Conservation (phyloP, 164 flowering plant genomes). For the Warburgia ugandensis region DNA sequence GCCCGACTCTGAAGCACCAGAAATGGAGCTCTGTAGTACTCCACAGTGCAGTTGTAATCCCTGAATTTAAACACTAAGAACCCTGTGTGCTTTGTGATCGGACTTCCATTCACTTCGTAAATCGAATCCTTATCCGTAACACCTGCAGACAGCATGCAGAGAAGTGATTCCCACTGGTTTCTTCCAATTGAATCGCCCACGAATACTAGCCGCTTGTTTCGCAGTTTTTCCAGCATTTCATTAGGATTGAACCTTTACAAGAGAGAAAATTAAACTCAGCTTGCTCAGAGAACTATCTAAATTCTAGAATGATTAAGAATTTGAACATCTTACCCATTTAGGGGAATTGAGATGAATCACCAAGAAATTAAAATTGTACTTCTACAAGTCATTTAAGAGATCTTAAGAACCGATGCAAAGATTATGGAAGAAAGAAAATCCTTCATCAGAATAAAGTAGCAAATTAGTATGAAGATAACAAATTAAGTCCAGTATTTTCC, state of each 20-base stretch:
- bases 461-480: no score
- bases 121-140: conserved; percentile 51
- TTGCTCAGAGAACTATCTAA: background rate
- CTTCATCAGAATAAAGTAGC: no score
- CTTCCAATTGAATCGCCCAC: conserved; percentile 98
- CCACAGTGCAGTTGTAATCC: conserved; percentile 88
- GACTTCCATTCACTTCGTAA: conserved; percentile 89
- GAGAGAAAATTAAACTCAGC: background rate
- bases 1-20: conserved; percentile 78
- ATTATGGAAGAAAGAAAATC: no score
- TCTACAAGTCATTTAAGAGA: no score
- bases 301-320: background rate
- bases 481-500: no score
- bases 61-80: conserved; percentile 69
- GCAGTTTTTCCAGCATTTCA: conserved; percentile 66
- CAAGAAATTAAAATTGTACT: no score
- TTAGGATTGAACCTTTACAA: conserved; percentile 58
- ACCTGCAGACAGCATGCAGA: conserved; percentile 89
- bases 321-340: no score
- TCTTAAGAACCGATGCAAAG: no score
- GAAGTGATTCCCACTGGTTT: conserved; percentile 98
- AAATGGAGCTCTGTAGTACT: conserved; percentile 94
- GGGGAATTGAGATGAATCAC: no score
- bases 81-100: conserved; percentile 95
- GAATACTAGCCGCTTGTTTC: conserved; percentile 68